Conservation (phyloP, 2,329 filamentous ascomycete species). For the Hypoxylon sp. region DNA sequence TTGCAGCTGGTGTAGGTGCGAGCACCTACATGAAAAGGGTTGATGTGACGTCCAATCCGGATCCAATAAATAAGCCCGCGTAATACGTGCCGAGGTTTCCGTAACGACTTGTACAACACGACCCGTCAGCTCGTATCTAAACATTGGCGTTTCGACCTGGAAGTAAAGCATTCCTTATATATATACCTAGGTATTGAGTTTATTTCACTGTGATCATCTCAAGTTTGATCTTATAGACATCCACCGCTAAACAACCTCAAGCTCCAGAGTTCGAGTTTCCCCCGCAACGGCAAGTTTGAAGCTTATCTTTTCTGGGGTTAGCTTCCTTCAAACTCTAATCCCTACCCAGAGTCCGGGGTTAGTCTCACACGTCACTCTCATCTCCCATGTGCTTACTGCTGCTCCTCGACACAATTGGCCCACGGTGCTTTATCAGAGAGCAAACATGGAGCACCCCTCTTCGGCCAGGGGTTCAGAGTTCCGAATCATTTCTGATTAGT, state of each 20-base stretch:
- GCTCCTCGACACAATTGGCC: constrained; percentile 3
- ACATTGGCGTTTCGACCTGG: too few species aligned
- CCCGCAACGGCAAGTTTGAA: constrained; percentile 25
- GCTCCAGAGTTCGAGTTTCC: constrained; percentile 23
- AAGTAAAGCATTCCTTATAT: too few species aligned
- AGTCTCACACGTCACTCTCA: constrained; percentile 1
- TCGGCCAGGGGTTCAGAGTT: neutral
- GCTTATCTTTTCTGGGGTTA: constrained; percentile 26
- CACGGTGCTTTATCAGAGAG: neutral
- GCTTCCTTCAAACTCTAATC: neutral
- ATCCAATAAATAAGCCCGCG: too few species aligned
- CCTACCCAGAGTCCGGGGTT: constrained; percentile 12
- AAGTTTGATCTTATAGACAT: neutral
- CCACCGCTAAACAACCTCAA: constrained; percentile 13
- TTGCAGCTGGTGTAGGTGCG: too few species aligned
- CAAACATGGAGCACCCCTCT: constrained; percentile 6
- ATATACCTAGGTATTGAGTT: too few species aligned
- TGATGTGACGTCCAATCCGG: too few species aligned
- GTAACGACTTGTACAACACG: too few species aligned
- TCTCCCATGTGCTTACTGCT: constrained; percentile 5
- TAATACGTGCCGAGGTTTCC: too few species aligned
- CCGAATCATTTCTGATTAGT: neutral
- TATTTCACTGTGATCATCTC: too few species aligned
- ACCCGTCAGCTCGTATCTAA: too few species aligned
- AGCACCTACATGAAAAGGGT: too few species aligned